Percentiles rank a stretch among this genome's conserved stretches.
Evolutionary conservation across 2,329 filamentous ascomycete genomes (phyloP).

Genomic region (Monosporascus ibericus): DNA sequence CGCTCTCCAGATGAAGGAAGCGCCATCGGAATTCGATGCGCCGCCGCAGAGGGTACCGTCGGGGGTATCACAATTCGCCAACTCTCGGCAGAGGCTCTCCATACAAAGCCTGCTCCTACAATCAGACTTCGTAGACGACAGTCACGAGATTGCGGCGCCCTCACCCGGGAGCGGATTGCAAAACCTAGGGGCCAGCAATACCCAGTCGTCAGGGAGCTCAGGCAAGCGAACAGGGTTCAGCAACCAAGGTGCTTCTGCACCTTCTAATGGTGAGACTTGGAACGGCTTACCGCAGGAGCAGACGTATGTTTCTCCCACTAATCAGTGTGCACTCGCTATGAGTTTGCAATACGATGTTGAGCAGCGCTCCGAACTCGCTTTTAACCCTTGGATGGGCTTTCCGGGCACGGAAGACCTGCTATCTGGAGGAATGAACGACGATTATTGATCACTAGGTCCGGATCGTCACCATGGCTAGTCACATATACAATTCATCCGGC

Average conservation of each 20-base stretch:
- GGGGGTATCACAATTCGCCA: slow-evolving; percentile 23
- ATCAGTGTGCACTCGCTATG: neutral
- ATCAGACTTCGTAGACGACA: slow-evolving; percentile 34
- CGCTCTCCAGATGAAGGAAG: slow-evolving; percentile 17
- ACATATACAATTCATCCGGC: no score
- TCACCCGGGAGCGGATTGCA: slow-evolving; percentile 15
- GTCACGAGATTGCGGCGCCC: slow-evolving; percentile 23
- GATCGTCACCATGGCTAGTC: no score
- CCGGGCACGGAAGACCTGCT: slow-evolving; percentile 18
- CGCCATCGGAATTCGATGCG: slow-evolving; percentile 12
- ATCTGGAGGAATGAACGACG: slow-evolving; percentile 13
- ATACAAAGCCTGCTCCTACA: slow-evolving; percentile 35
- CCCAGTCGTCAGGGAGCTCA: neutral
- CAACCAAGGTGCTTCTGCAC: neutral
- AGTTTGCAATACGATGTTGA: slow-evolving; percentile 12
- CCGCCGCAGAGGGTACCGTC: slow-evolving; percentile 10
- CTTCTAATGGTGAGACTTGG: neutral
- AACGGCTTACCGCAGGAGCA: neutral
- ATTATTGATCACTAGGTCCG: slow-evolving; percentile 12
- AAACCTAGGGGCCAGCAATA: neutral
- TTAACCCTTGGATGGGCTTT: slow-evolving; percentile 25
- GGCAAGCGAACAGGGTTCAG: neutral
- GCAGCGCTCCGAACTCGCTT: slow-evolving; percentile 19
- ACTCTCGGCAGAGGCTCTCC: slow-evolving; percentile 28
- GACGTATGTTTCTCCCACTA: neutral